phyloP scores from a whole-genome alignment of 2,329 filamentous ascomycete species.

The Elsinoe arachidis region DNA sequence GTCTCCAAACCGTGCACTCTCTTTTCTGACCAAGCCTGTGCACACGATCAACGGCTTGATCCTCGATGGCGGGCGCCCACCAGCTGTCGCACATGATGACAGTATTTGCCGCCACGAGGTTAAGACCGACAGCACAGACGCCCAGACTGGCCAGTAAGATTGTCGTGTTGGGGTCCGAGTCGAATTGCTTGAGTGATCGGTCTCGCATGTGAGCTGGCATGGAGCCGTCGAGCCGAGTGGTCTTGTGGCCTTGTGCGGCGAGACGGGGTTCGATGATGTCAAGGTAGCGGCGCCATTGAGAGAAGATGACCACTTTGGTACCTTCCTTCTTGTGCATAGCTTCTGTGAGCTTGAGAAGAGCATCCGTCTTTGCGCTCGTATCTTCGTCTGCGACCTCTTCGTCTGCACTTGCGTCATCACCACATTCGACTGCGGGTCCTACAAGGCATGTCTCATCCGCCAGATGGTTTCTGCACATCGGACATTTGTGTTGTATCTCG shows the following conservation, averaged over 20 bases:
- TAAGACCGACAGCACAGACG: conserved; percentile 78
- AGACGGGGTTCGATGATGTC: conserved; percentile 64
- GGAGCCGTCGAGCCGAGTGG: conserved; percentile 68
- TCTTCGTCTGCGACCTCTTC: conserved; percentile 45
- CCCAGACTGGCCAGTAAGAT: conserved; percentile 74
- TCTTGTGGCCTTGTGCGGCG: conserved; percentile 50
- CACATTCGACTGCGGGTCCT: conserved; percentile 49
- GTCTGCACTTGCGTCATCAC: conserved; percentile 34
- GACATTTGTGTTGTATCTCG: conserved; percentile 68
- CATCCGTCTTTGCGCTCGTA: conserved; percentile 75
- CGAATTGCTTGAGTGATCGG: conserved; percentile 57
- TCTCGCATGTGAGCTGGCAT: conserved; percentile 68
- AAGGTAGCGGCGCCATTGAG: conserved; percentile 65
- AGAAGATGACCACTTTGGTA: conserved; percentile 66
- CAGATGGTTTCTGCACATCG: conserved; percentile 69
- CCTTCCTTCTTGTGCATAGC: conserved; percentile 54
- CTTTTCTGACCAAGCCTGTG: conserved; percentile 76
- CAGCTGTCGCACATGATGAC: conserved; percentile 77
- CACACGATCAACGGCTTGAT: conserved; percentile 82
- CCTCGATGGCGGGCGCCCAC: conserved; percentile 91
- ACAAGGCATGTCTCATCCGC: conserved; percentile 52
- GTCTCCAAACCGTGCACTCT: conserved; percentile 67
- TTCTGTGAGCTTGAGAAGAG: conserved; percentile 63
- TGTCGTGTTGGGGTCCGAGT: conserved; percentile 56
- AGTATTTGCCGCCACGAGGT: conserved; percentile 77